phyloP scores from a whole-genome alignment of 495 filamentous ascomycete genomes.

The Penicillium maclennaniae region DNA sequence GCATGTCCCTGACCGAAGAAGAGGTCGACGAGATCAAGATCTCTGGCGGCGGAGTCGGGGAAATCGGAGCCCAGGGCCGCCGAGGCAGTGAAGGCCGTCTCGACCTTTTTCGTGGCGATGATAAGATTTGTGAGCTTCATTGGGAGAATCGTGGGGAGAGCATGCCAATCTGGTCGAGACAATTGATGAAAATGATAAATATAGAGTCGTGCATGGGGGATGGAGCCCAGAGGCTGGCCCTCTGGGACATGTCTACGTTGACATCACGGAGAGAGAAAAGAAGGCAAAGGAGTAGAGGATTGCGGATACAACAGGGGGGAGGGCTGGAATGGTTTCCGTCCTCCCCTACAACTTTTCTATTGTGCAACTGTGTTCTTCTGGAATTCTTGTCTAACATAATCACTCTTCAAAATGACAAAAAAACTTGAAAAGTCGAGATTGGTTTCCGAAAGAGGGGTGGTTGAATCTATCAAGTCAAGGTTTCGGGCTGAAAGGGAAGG shows the following conservation, averaged over 20 bases:
- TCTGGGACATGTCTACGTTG: constrained; percentile 38
- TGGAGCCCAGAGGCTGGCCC: constrained; percentile 37
- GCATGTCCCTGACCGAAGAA: constrained; percentile 32
- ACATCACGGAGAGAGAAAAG: constrained; percentile 24
- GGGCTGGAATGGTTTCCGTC: neutral
- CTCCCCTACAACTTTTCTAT: neutral
- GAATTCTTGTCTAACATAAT: neutral
- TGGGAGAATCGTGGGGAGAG: constrained; percentile 36
- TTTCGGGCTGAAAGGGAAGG: neutral
- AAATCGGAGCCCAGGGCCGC: constrained; percentile 33
- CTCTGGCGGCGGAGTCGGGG: constrained; percentile 31
- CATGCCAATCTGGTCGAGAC: constrained; percentile 30
- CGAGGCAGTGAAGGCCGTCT: constrained; percentile 38
- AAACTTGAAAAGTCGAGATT: neutral
- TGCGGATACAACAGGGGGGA: neutral
- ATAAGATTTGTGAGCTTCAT: constrained; percentile 41
- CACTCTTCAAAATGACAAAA: neutral
- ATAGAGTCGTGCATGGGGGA: constrained; percentile 33
- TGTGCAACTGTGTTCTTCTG: neutral
- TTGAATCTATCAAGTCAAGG: neutral
- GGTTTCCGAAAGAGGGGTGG: neutral
- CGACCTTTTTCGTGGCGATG: constrained; percentile 34
- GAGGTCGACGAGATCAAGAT: constrained; percentile 35
- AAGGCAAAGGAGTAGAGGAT: constrained; percentile 5
- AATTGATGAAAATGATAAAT: constrained; percentile 28